Evolutionary conservation across 148 eudicot species (phyloP).

Genomic region (Fagopyrum tataricum): DNA sequence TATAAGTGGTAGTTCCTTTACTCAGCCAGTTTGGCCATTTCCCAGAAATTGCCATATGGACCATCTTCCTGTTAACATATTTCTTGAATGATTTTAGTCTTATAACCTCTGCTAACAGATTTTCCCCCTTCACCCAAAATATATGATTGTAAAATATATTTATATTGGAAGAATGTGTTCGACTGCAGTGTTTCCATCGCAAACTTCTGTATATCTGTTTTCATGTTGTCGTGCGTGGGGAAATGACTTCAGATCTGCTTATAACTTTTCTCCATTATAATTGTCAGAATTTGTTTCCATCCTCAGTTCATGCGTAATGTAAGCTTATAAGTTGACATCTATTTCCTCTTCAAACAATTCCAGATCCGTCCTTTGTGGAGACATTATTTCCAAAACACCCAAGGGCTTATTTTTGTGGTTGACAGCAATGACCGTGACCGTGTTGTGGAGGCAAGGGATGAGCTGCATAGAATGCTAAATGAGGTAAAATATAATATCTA

Average conservation of each 20-base stretch:
- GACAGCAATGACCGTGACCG: constrained; percentile 60
- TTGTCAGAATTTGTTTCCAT: background rate
- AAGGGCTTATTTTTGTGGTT: constrained; percentile 51
- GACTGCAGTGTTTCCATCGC: background rate
- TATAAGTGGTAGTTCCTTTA: too few relatives aligned
- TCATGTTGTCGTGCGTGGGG: background rate
- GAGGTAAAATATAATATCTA: constrained; percentile 26
- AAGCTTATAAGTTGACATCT: background rate
- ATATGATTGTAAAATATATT: background rate
- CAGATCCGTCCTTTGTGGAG: constrained; percentile 80
- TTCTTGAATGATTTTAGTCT: background rate
- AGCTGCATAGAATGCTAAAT: constrained; percentile 54
- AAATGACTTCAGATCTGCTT: background rate
- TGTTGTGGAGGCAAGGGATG: constrained; percentile 56
- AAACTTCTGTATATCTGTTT: background rate
- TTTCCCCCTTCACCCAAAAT: background rate
- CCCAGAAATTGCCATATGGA: too few relatives aligned
- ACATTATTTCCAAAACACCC: constrained; percentile 53
- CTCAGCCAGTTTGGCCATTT: too few relatives aligned
- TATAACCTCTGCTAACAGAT: background rate
- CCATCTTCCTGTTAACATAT: background rate
- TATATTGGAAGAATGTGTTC: background rate
- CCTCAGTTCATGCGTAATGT: constrained; percentile 1
- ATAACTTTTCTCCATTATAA: background rate
- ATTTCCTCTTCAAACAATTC: background rate